These are phyloP conservation scores for Talaromyces borbonicus DNA, from an alignment of 495 filamentous ascomycete species.

Conservation along the genomic window DNA sequence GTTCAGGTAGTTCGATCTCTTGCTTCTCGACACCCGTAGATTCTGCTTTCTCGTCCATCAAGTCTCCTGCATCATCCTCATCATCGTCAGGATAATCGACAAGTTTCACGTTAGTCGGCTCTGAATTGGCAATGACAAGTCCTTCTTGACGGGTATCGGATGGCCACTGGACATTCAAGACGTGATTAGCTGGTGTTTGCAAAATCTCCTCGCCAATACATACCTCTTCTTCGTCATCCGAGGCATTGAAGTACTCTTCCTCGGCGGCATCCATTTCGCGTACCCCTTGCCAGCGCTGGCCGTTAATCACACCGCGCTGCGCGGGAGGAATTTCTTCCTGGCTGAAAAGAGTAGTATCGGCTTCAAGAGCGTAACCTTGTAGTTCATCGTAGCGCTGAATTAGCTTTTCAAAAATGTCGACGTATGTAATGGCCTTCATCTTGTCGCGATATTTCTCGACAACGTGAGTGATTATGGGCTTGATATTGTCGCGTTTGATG, in stretches of 20 bases:
- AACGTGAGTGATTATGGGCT: conserved; percentile 70
- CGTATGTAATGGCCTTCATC: conserved; percentile 67
- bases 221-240: conserved; percentile 80
- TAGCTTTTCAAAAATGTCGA: conserved; percentile 74
- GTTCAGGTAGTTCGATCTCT: conserved; percentile 11
- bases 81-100: conserved; percentile 92
- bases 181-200: not conserved
- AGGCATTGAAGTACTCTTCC: conserved; percentile 90
- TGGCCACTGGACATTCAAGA: conserved; percentile 19
- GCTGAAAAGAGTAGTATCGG: conserved; percentile 43
- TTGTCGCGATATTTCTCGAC: conserved; percentile 85
- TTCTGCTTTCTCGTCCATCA: conserved; percentile 40
- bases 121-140: conserved; percentile 24
- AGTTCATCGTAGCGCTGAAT: conserved; percentile 74
- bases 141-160: conserved; percentile 18
- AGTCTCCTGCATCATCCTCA: conserved; percentile 65
- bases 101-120: conserved; percentile 53
- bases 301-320: conserved; percentile 49
- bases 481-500: conserved; percentile 77
- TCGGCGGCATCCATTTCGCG: conserved; percentile 80
- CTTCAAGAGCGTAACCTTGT: conserved; percentile 51
- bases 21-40: conserved; percentile 11
- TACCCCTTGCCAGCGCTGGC: conserved; percentile 63
- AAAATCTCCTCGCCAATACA: conserved; percentile 4
- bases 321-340: conserved; percentile 39